Base-by-base conservation (phyloP, 139 green algal species). In the Auxenochlorella protothecoides region DNA sequence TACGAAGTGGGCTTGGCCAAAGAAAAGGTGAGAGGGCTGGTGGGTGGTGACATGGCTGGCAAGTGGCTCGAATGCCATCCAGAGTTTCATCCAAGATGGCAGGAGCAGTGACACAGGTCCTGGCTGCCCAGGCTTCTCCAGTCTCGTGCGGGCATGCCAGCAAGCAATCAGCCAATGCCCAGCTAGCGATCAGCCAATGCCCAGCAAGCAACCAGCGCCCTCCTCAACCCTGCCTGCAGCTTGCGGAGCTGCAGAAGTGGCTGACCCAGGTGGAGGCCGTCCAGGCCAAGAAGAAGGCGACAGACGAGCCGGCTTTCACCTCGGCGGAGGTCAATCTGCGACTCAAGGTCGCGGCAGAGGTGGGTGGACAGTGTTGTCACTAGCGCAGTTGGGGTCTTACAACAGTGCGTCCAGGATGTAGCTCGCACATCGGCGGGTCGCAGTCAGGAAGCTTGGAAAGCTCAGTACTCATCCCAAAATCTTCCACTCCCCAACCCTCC, bases 231-330 rank as follows among this genome's bases (percentile, higher is more conserved):
- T 55, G 13, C 6, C 13, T 75, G 54, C 81, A 89, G 85, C 57
- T 85, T n/a, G 66, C 80, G 5, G 83, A 78, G 53, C 84, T 91
- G 16, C 70, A 82, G 63, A 14, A 63, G 16, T 96, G 88, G 88
- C 63, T 96, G 51, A 59, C 79, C 4, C 76, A 78, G 54, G 82
- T 89, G 76, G 72, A 83, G 66, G 82, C 66, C 14, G 77, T 81
- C 14, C 92, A 97, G 77, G 70, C 66, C 2, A 73, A 81, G 75
- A 85, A 85, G 73, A 67, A 74, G 61, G 68, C 73, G 2, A 78
- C 90, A 63, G 83, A 95, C 73, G 84, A 89, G 14, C 84, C 87
- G 2, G 84, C 80, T 9, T 89, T 92, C 68, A 72, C 56, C 14
- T 74, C 72, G 2, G 55, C 59, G 5, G 75, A 87, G 6, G 74